Conservation (phyloP, 371 early-diverging fungal genomes). For the Aphelidium insulamus region DNA sequence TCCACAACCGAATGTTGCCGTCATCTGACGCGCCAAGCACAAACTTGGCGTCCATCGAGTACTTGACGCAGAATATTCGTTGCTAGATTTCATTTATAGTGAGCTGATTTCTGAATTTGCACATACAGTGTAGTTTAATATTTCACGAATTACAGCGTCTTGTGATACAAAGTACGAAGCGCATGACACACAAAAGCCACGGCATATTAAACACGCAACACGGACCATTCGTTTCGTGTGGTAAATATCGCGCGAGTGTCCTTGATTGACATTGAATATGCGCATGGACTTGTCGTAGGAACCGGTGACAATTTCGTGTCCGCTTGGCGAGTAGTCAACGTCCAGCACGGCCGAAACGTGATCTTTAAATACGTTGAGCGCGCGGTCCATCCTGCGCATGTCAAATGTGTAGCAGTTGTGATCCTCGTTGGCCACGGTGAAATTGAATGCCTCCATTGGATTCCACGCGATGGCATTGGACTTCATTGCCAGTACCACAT, state of each 20-base stretch:
- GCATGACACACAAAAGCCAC: too few relatives aligned
- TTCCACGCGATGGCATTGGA: conserved; percentile 94
- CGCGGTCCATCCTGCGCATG: conserved; percentile 74
- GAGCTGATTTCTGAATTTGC: too few relatives aligned
- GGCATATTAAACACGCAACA: too few relatives aligned
- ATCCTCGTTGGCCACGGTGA: conserved; percentile 93
- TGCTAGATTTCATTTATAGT: too few relatives aligned
- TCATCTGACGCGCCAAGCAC: conserved; percentile 96
- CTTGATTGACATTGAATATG: conserved; percentile 55
- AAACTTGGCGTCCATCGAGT: conserved; percentile 82
- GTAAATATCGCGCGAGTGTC: conserved; percentile 85
- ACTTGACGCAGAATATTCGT: conserved; percentile 79
- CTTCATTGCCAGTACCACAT: conserved; percentile 48
- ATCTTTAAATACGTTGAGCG: conserved; percentile 68
- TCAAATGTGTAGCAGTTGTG: conserved; percentile 88
- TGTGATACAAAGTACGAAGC: too few relatives aligned
- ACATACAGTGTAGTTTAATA: conserved; percentile 1
- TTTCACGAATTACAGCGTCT: too few relatives aligned
- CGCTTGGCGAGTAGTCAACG: conserved; percentile 94
- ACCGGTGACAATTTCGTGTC: conserved; percentile 87
- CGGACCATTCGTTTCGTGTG: conserved; percentile 98
- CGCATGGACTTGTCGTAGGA: conserved; percentile 89
- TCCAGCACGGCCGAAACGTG: conserved; percentile 95
- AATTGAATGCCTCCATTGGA: conserved; percentile 87
- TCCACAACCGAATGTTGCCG: conserved; percentile 96